Conservation (phyloP, 2,329 filamentous ascomycete genomes). For the Sclerotinia borealis region DNA sequence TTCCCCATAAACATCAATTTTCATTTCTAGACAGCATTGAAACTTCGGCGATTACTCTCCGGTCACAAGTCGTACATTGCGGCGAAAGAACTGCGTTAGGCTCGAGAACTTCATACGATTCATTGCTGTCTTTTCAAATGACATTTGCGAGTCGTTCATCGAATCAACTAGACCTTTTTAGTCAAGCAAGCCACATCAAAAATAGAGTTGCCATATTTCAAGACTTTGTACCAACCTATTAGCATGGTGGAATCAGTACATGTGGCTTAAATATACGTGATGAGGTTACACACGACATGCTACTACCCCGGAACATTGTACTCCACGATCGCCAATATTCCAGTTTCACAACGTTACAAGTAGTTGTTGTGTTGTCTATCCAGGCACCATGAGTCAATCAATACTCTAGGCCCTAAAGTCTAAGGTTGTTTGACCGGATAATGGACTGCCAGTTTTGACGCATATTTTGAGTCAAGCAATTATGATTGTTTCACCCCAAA, state of each 20-base stretch:
- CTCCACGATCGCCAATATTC: not conserved
- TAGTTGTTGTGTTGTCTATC: not conserved
- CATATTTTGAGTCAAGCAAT: not conserved
- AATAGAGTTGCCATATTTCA: not conserved
- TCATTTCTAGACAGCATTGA: not conserved
- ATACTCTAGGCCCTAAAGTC: no score
- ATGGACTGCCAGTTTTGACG: not conserved
- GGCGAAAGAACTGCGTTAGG: not conserved
- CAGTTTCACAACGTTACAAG: conserved; percentile 3
- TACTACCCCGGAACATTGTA: not conserved
- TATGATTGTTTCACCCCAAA: not conserved
- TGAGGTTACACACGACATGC: not conserved
- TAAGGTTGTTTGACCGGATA: not conserved
- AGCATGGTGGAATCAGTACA: not conserved
- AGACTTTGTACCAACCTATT: not conserved
- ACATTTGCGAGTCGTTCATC: not conserved
- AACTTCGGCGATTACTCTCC: not conserved
- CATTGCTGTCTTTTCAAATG: not conserved
- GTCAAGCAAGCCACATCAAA: not conserved
- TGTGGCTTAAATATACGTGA: conserved; percentile 5
- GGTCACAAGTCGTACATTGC: not conserved
- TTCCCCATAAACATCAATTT: not conserved
- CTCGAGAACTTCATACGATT: not conserved
- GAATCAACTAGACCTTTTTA: not conserved
- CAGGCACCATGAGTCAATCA: not conserved